Conservation (phyloP, 768 basidiomycete genomes). For the Trametes sanguinea region DNA sequence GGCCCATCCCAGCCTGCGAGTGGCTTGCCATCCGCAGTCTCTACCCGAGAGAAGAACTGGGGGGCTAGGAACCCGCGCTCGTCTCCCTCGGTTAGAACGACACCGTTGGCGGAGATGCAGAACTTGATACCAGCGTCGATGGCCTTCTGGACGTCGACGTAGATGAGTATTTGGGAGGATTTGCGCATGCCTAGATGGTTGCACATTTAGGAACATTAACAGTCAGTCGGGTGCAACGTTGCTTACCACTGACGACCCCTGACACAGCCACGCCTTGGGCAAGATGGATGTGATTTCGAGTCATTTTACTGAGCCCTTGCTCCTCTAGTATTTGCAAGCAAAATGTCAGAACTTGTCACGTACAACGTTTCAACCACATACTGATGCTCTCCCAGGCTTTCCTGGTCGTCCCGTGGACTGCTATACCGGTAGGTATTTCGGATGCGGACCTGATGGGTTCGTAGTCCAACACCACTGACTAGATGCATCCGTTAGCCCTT, state of each 20-base stretch:
- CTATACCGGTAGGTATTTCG: slow-evolving; percentile 69
- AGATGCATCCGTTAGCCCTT: background rate
- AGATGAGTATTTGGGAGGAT: slow-evolving; percentile 78
- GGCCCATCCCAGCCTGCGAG: slow-evolving; percentile 30
- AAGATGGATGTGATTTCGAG: slow-evolving; percentile 89
- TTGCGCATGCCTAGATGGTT: slow-evolving; percentile 70
- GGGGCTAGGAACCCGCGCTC: slow-evolving; percentile 58
- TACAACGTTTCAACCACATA: slow-evolving; percentile 32
- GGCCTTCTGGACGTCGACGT: slow-evolving; percentile 72
- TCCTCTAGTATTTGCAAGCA: slow-evolving; percentile 43
- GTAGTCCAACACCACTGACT: slow-evolving; percentile 74
- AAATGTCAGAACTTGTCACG: background rate
- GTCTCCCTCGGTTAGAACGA: slow-evolving; percentile 83
- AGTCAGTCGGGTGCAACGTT: no score
- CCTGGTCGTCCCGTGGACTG: slow-evolving; percentile 79
- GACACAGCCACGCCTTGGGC: slow-evolving; percentile 74
- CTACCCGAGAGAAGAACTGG: slow-evolving; percentile 71
- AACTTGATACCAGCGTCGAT: slow-evolving; percentile 71
- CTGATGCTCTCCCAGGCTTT: slow-evolving; percentile 74
- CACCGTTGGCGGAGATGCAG: slow-evolving; percentile 82
- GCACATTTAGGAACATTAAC: no score
- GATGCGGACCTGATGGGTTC: slow-evolving; percentile 53
- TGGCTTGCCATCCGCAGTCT: slow-evolving; percentile 42
- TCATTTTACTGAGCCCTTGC: slow-evolving; percentile 81
- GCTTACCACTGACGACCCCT: slow-evolving; percentile 75